Base-by-base conservation (phyloP, 2,329 filamentous ascomycete species). In the Verticillium nonalfalfae region DNA sequence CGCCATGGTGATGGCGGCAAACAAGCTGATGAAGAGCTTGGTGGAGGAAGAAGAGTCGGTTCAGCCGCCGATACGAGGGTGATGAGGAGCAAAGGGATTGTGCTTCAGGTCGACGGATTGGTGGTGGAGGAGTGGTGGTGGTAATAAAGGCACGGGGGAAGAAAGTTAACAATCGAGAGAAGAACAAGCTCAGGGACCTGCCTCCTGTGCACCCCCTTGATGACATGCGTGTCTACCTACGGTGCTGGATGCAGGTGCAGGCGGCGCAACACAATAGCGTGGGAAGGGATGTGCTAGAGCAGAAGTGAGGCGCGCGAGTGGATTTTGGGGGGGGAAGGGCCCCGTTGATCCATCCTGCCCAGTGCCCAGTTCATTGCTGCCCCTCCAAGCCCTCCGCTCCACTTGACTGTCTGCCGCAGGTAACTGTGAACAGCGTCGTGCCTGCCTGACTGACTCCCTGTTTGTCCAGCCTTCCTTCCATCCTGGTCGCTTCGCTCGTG, bases 1-100 rank as follows among this genome's bases (percentile, higher is more conserved):
- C 69, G 76, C 72, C 76, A 78, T 78, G 61, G 59, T 63, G 62
- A 60, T 50, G 56, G 59, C 59, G 55, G 59, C 59, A 61, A 59
- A 59, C 9, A 11, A 7, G 45, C 45, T 50, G 45, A 50, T 26
- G 45, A 50, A 50, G 26, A 26, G 45, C 18, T 50, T n/a, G 18
- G 26, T 18, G 18, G n/a, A 50, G 45, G 18, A 50, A 18, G n/a
- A 50, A 18, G 18, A 50, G 45, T 50, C 11, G 35, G 38, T 31
- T 52, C 45, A 15, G 21, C 13, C 34, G 21, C 56, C 26, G 26
- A 26, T 26, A 26, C 26, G 26, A 26, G 26, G 38, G 31, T 35
- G 52, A 59, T 50, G 50, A 33, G 40, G 40, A 58, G 45, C 59
- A 34, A 11, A 50, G 9, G 18, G 18, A 18, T 9, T 3, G 35